These are phyloP conservation scores for Cyberlindnera saturnus DNA, from an alignment of 805 yeast species.

Conservation along the genomic window DNA sequence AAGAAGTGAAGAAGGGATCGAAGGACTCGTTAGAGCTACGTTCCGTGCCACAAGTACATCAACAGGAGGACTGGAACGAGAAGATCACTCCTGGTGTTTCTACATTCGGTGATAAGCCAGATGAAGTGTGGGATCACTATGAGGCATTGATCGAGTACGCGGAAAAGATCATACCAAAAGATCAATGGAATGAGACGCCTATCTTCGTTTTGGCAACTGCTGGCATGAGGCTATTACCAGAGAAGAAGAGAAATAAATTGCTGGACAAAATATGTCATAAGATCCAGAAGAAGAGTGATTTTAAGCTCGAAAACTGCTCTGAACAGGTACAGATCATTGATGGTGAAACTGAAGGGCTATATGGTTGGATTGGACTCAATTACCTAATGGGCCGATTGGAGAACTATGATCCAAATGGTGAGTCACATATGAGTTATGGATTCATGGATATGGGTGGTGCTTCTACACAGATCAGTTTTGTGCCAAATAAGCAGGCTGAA, in stretches of 20 bases:
- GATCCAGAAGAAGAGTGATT: slow-evolving; percentile 49
- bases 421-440: slow-evolving; percentile 62
- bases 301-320: slow-evolving; percentile 49
- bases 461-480: slow-evolving; percentile 91
- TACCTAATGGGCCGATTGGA: slow-evolving; percentile 68
- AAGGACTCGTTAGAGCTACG: slow-evolving; percentile 30
- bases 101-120: slow-evolving; percentile 46
- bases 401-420: slow-evolving; percentile 31
- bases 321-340: slow-evolving; percentile 81
- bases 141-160: slow-evolving; percentile 63
- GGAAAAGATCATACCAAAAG: slow-evolving; percentile 58
- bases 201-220: slow-evolving; percentile 93
- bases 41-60: slow-evolving; percentile 64
- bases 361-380: slow-evolving; percentile 93
- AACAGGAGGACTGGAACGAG: slow-evolving; percentile 59
- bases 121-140: slow-evolving; percentile 69
- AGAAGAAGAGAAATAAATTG: slow-evolving; percentile 44
- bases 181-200: slow-evolving; percentile 63
- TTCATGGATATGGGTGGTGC: slow-evolving; percentile 99
- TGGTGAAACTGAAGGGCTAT: slow-evolving; percentile 91
- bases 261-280: slow-evolving; percentile 54
- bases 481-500: slow-evolving; percentile 62
- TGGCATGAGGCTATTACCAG: slow-evolving; percentile 81
- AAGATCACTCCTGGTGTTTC: slow-evolving; percentile 87
- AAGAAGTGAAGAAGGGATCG: slow-evolving; percentile 25